These are phyloP conservation scores for Ulvella scutata DNA, from an alignment of 139 green algal genomes.

Conservation along the genomic window DNA sequence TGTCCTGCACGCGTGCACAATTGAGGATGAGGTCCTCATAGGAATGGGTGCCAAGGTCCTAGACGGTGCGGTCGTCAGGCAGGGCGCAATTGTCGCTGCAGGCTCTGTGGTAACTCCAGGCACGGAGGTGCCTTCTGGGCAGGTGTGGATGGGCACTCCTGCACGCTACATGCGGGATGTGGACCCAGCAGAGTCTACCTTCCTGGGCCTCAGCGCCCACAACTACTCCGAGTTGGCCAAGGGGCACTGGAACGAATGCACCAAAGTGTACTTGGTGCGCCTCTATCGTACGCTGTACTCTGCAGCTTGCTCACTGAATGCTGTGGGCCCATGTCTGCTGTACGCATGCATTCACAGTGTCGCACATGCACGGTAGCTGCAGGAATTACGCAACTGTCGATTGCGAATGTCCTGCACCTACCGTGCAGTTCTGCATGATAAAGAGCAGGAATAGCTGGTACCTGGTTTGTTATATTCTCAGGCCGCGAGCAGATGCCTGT, in stretches of 20 bases:
- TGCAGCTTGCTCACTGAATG: too few species aligned
- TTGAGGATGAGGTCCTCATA: slow-evolving; percentile 72
- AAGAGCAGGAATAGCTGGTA: too few species aligned
- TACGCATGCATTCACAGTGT: background rate
- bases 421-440: too few species aligned
- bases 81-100: slow-evolving; percentile 32
- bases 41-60: slow-evolving; percentile 84
- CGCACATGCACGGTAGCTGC: background rate
- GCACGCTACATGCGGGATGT: slow-evolving; percentile 72
- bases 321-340: too few species aligned
- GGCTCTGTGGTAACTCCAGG: slow-evolving; percentile 62
- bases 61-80: slow-evolving; percentile 52
- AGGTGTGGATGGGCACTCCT: slow-evolving; percentile 86
- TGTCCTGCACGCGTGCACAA: slow-evolving; percentile 65
- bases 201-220: slow-evolving; percentile 52
- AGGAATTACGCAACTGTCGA: background rate
- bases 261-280: background rate
- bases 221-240: slow-evolving; percentile 66
- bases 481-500: too few species aligned
- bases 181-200: slow-evolving; percentile 44
- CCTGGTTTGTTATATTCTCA: too few species aligned
- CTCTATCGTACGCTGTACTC: too few species aligned
- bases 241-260: slow-evolving; percentile 20
- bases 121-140: slow-evolving; percentile 44
- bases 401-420: too few species aligned